Base-by-base conservation (phyloP, 352 stramenopile species). In the Phytopythium helicoides region DNA sequence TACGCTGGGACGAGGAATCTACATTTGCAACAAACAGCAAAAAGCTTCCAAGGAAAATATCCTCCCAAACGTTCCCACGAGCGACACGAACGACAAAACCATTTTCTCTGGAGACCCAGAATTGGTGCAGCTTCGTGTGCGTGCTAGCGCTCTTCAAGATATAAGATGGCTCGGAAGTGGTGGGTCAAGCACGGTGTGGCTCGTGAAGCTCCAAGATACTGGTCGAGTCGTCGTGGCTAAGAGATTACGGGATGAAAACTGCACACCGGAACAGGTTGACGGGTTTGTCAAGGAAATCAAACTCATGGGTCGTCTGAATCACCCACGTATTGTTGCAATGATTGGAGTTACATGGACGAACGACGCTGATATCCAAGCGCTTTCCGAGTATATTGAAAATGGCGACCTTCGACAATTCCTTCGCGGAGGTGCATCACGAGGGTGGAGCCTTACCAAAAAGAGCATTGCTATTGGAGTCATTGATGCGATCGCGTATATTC, bases 401-500 rank as follows among this genome's bases (percentile, higher is more conserved):
- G 36, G 36, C 36, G 18, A 41, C n/a, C 36, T 41, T 18, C 36
- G 36, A 22, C 15, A 41, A 14, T 41, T 18, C n/a, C 6, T 41
- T 21, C 18, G 15, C 8, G 18, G 18, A 4, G 15, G 15, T n/a
- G 36, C 36, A 4, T 9, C 36, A 22, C 36, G 36, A 41, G 36
- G 18, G 8, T 41, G 36, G 36, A 18, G n/a, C 36, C 2, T 8
- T 6, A 21, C 15, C 10, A 84, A 81, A 48, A 65, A 69, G 10
- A 45, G 52, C 23, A 64, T 81, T 40, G 73, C 73, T 1, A 42
- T 76, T 25, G 73, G 61, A 21, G 60, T 82, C 21, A 68, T 53
- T 0, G 47, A 52, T 26, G 72, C 57, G 1, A 51, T 83, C 34
- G 22, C 56, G 31, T 80, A 83, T 54, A 34, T 83, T 23, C 72